Base-by-base conservation (phyloP, 352 stramenopile genomes). In the Phytophthora cajani region DNA sequence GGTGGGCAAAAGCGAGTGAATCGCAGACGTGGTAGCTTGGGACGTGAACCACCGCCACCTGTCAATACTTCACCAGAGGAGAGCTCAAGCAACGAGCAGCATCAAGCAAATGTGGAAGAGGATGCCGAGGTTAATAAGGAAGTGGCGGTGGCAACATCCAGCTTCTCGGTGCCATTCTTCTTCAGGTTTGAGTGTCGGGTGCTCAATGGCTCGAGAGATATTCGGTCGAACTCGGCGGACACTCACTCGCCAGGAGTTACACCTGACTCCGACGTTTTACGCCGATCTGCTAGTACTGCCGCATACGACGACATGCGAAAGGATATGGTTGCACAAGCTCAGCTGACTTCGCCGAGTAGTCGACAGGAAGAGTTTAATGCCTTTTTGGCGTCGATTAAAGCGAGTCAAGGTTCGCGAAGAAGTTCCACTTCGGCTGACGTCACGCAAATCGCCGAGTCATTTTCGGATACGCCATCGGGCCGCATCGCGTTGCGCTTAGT, bases 91-190 rank as follows among this genome's bases (percentile, higher is more conserved):
- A 65, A 47, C 30, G 80, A 85, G 19, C 74, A 84, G 23, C 71
- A 86, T 27, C 52, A 81, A 60, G 40, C 71, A 64, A 76, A 51
- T 3, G 64, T 81, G 8, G 88, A 94, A 58, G 88, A 93, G 67
- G 86, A 94, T 59, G 86, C 82, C 1, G 84, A 94, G 64, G 82
- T 94, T 46, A 93, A 95, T 74, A 94, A 94, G 66, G 88, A 94
- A 69, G 88, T 94, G 0, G 88, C 85, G 1, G 88, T 90, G 17
- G 86, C 87, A 7, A 94, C 86, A 9, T 96, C 87, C 16, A 93
- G 82, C 33, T 93, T 95, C 59, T 95, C 86, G 12, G 79, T 88
- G 8, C 87, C 89, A 40, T 94, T 95, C 58, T 96, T 96, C 67
- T 91, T 96, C 30, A 87, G 75, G 10, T 95, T 95, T 51, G 89